Evolutionary conservation across 352 stramenopile genomes (phyloP), one percentile per base, ranked within the genome.

Genomic region (Globisporangium polare): DNA sequence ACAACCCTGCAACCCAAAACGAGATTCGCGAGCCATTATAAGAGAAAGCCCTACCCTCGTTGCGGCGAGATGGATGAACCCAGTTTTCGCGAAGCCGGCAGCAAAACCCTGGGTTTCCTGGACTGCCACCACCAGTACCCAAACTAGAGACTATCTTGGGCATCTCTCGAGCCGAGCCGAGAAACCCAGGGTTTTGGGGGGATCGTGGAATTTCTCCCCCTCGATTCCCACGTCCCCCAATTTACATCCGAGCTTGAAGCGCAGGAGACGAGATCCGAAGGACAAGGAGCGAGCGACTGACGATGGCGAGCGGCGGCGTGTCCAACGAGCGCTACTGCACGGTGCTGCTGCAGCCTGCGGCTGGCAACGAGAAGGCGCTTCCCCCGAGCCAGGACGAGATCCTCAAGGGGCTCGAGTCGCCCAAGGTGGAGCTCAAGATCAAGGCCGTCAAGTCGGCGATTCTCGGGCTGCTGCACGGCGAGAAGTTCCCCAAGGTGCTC

Each of bases 371-470:
- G 53, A 91, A 90, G 72, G 71, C 70, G 47, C 58, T 83, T 53
- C 81, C 82, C 22, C 80, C 82, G 56, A 90, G 74, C 58, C 90
- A 99, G 73, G 94, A 98, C 53, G 97, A 99, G 64, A 99, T 99
- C 77, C 89, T 98, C 53, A 98, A 98, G 68, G 92, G 97, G 57
- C 85, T 99, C 53, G 96, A 99, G 80, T 96, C 90, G 46, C 94
- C 91, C 64, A 96, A 94, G 63, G 81, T 97, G 45, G 80, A 98
- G 82, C 86, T 98, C 66, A 99, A 99, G 80, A 90, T 98, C 67
- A 90, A 93, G 63, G 97, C 96, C 42, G 83, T 99, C n/a, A 99
- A 99, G 81, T 92, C 86, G 59, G 97, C 97, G 57, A 99, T 99
- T 62, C 90, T 99, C 70, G 90, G 96, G 39, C 84, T 99, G 71